Evolutionary conservation across 768 basidiomycete genomes (phyloP).

Genomic region (Lepiota venenata): DNA sequence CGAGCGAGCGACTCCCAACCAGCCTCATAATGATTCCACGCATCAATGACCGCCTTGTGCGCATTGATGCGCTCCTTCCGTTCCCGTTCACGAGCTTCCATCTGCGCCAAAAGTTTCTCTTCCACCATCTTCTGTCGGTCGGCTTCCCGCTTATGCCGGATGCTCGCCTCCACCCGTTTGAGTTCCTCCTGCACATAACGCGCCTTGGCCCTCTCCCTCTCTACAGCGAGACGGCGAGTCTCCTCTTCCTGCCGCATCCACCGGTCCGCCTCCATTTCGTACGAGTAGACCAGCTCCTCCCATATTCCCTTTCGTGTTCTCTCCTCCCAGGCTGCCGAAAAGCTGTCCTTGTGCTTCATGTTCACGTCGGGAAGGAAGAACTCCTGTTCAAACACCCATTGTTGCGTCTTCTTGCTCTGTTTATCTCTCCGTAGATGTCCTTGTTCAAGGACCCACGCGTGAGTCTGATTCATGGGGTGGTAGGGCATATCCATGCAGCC

Average conservation of each 20-base stretch:
- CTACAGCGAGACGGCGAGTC: conserved; percentile 38
- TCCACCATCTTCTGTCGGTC: conserved; percentile 46
- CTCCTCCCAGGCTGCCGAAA: conserved; percentile 10
- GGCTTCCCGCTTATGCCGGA: conserved; percentile 46
- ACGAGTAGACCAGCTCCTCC: conserved; percentile 51
- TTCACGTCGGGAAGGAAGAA: conserved; percentile 26
- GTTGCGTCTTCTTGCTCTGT: conserved; percentile 50
- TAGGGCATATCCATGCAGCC: conserved; percentile 23
- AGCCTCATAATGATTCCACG: conserved; percentile 63
- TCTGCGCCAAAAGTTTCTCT: conserved; percentile 37
- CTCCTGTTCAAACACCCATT: conserved; percentile 66
- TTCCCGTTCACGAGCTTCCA: conserved; percentile 41
- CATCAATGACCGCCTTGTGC: conserved; percentile 45
- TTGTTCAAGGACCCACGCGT: conserved; percentile 52
- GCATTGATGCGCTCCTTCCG: conserved; percentile 36
- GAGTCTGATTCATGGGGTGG: conserved; percentile 41
- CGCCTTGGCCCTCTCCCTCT: conserved; percentile 43
- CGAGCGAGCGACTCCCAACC: conserved; percentile 54
- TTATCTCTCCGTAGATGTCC: conserved; percentile 40
- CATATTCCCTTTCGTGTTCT: conserved; percentile 35
- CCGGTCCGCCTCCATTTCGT: conserved; percentile 47
- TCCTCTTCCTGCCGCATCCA: conserved; percentile 53
- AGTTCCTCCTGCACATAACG: conserved; percentile 51
- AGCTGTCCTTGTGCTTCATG: conserved; percentile 15
- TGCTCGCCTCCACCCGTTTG: conserved; percentile 47